These are phyloP conservation scores for Cotoneaster glaucophyllus DNA, from an alignment of 306 rosid species.

Conservation along the genomic window DNA sequence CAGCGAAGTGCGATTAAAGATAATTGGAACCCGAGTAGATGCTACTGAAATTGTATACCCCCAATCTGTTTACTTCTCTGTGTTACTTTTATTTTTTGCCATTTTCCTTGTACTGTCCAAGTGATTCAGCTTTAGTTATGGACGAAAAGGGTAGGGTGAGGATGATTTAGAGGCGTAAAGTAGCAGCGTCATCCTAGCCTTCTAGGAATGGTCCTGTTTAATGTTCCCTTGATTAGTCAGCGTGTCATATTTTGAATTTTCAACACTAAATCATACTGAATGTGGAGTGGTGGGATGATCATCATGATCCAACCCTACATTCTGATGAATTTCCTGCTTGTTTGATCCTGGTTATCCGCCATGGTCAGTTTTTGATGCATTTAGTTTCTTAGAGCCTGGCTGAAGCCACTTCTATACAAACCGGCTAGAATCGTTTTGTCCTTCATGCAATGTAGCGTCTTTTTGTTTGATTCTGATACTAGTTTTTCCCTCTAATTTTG, in stretches of 20 bases:
- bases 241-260: constrained; percentile 14
- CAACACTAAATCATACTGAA: not conserved
- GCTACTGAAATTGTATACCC: constrained; percentile 87
- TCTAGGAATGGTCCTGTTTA: not conserved
- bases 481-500: not conserved
- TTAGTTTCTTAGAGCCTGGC: not conserved
- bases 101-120: not conserved
- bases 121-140: not conserved
- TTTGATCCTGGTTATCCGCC: not conserved
- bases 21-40: constrained; percentile 93
- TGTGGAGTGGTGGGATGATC: not conserved
- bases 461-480: not conserved
- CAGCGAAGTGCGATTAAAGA: constrained; percentile 93
- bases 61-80: not conserved
- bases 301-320: not conserved
- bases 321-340: not conserved
- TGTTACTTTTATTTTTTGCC: not conserved
- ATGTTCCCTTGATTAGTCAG: not conserved
- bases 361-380: not conserved
- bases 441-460: not conserved
- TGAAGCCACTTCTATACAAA: not conserved
- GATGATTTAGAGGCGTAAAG: not conserved
- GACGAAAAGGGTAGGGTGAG: not conserved
- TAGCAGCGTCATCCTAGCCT: not conserved
- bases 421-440: not conserved